phyloP scores from a whole-genome alignment of 2,329 filamentous ascomycete genomes.

The Hypoxylon sp. region DNA sequence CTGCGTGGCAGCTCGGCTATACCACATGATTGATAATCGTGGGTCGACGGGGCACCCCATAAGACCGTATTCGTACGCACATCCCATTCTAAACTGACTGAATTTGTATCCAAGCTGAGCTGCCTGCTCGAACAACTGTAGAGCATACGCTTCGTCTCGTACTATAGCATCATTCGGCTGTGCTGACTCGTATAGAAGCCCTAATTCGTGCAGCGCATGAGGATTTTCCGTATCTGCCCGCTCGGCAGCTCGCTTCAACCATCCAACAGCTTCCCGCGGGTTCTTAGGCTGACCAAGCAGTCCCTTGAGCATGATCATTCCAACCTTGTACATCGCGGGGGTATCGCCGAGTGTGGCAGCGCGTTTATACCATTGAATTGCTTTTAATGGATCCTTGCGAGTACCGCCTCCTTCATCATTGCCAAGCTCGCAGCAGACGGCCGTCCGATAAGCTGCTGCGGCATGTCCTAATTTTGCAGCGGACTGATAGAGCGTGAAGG shows the following conservation, averaged over 20 bases:
- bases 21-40: slow-evolving; percentile 90
- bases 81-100: slow-evolving; percentile 89
- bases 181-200: slow-evolving; percentile 73
- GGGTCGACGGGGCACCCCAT: slow-evolving; percentile 87
- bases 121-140: slow-evolving; percentile 85
- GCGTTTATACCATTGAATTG: slow-evolving; percentile 97
- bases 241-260: slow-evolving; percentile 94
- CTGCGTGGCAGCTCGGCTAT: slow-evolving; percentile 89
- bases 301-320: slow-evolving; percentile 94
- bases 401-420: slow-evolving; percentile 95
- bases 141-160: slow-evolving; percentile 83
- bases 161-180: slow-evolving; percentile 78
- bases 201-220: slow-evolving; percentile 92
- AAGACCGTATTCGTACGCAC: slow-evolving; percentile 89
- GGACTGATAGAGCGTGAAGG: slow-evolving; percentile 92
- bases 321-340: slow-evolving; percentile 98
- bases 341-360: slow-evolving; percentile 91
- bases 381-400: slow-evolving; percentile 88
- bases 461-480: slow-evolving; percentile 91
- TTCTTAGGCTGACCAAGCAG: slow-evolving; percentile 89
- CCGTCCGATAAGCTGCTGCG: slow-evolving; percentile 90
- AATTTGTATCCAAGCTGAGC: slow-evolving; percentile 94
- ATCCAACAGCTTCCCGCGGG: slow-evolving; percentile 85
- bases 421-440: slow-evolving; percentile 97
- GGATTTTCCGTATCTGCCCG: slow-evolving; percentile 90